A percentile compares a stretch with the other conserved stretches of the same genome.
phyloP scores from a whole-genome alignment of 2,329 filamentous ascomycete genomes.

The Phialophora chinensis region DNA sequence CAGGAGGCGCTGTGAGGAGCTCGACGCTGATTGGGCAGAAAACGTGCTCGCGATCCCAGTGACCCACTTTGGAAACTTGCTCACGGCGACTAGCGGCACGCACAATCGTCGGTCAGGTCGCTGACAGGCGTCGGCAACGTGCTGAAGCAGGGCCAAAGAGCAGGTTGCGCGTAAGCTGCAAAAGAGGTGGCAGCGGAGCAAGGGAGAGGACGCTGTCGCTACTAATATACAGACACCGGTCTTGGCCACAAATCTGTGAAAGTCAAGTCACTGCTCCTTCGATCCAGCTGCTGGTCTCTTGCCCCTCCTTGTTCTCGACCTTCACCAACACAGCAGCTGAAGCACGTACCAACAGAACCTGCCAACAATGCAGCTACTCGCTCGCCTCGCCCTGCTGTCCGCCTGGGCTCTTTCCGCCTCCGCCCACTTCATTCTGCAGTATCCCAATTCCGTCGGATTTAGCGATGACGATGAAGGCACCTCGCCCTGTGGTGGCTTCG shows the following conservation, averaged over 20 bases:
- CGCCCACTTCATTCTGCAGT: conserved; percentile 64
- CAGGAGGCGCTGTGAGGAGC: background rate
- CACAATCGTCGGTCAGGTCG: conserved; percentile 4
- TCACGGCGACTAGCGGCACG: conserved; percentile 20
- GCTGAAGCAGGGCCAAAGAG: background rate
- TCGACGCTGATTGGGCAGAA: conserved; percentile 14
- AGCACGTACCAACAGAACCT: background rate
- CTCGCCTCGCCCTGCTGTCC: conserved; percentile 25
- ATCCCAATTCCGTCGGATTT: conserved; percentile 58
- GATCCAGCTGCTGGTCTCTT: background rate
- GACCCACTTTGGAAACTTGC: conserved; percentile 27
- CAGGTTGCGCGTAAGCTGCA: background rate
- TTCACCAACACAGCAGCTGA: background rate
- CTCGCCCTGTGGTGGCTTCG: conserved; percentile 59
- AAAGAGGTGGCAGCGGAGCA: background rate
- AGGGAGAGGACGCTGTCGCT: conserved; percentile 1
- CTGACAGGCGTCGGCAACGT: background rate
- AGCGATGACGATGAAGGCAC: conserved; percentile 53
- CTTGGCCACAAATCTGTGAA: conserved; percentile 11
- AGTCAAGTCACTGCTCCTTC: background rate
- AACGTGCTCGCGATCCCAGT: conserved; percentile 20
- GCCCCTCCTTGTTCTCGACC: background rate
- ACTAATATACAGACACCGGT: conserved; percentile 1
- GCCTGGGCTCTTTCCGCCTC: conserved; percentile 38
- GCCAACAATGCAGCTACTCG: conserved; percentile 12